Evolutionary conservation across 2,329 filamentous ascomycete species (phyloP).

Genomic region (Trichophyton verrucosum): DNA sequence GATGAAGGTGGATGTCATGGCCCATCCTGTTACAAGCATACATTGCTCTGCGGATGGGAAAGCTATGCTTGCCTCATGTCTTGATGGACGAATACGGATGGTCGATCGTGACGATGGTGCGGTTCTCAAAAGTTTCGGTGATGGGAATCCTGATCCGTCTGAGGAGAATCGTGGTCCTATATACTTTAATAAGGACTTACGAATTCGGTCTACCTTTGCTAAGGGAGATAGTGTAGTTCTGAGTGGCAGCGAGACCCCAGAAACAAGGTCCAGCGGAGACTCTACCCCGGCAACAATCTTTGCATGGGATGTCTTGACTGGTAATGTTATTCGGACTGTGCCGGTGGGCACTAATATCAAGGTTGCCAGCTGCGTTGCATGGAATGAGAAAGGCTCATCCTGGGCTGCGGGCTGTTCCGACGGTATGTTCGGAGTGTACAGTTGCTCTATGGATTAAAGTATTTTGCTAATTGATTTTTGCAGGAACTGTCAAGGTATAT

Average conservation of each 20-base stretch:
- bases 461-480: not conserved
- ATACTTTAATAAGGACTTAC: constrained; percentile 54
- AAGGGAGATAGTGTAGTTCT: constrained; percentile 65
- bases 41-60: constrained; percentile 58
- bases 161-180: constrained; percentile 8
- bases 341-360: constrained; percentile 29
- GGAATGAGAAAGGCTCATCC: constrained; percentile 29
- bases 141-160: constrained; percentile 16
- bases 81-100: constrained; percentile 66
- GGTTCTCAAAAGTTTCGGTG: constrained; percentile 59
- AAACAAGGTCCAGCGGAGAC: constrained; percentile 34
- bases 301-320: constrained; percentile 75
- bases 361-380: constrained; percentile 35
- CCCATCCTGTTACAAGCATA: constrained; percentile 60
- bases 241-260: constrained; percentile 60
- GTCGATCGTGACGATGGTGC: constrained; percentile 67
- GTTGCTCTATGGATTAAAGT: not conserved
- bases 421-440: constrained; percentile 19
- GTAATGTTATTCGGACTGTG: constrained; percentile 53
- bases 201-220: constrained; percentile 65
- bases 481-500: constrained; percentile 8
- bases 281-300: constrained; percentile 24
- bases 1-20: constrained; percentile 56
- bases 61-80: constrained; percentile 57
- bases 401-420: constrained; percentile 34